Percentiles rank a stretch among this genome's conserved stretches.
These are phyloP conservation scores for Apiospora koreana DNA, from an alignment of 2,329 filamentous ascomycete species.

Conservation along the genomic window DNA sequence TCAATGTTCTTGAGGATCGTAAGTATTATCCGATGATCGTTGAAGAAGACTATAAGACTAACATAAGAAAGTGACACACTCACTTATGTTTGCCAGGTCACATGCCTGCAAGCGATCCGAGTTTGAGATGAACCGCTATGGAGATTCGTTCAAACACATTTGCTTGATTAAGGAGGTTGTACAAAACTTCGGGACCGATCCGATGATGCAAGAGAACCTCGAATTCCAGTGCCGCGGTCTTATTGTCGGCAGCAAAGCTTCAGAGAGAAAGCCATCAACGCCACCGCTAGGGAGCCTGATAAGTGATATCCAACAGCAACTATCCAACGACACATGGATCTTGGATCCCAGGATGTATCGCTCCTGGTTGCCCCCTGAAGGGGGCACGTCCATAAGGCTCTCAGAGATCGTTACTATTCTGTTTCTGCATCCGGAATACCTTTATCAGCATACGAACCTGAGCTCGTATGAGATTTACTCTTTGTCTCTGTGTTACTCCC, in stretches of 20 bases:
- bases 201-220: neutral
- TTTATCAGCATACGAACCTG: neutral
- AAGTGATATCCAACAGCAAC: neutral
- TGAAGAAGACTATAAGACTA: neutral
- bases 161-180: neutral
- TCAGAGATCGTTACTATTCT: neutral
- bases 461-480: neutral
- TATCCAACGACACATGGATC: neutral
- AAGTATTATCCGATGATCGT: neutral
- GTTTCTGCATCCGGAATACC: neutral
- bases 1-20: neutral
- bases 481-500: neutral
- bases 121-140: neutral
- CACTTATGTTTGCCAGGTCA: neutral
- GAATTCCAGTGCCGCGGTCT: neutral
- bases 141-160: neutral
- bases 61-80: neutral
- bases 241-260: neutral
- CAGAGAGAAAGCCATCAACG: neutral
- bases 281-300: neutral
- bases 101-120: neutral
- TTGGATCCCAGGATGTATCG: neutral
- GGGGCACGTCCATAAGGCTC: neutral
- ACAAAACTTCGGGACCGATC: neutral
- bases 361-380: too few relatives aligned